Conservation (phyloP, 176 grass and related monocot genomes). For the Melocanna baccifera region DNA sequence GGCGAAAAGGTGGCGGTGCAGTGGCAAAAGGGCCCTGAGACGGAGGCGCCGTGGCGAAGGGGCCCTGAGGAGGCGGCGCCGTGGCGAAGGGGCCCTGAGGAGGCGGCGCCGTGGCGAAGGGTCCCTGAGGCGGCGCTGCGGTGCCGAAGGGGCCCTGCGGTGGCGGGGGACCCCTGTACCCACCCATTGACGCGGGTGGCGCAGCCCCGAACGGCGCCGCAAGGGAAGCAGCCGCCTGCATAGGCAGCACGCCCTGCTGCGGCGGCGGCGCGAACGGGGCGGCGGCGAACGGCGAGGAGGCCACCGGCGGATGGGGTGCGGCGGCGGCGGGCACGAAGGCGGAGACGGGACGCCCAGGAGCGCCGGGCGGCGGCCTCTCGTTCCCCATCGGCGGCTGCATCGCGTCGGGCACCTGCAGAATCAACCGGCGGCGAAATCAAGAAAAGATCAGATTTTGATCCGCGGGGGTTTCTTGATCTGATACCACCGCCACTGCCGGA, state of each 20-base stretch:
- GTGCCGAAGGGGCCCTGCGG: slow-evolving; percentile 26
- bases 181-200: slow-evolving; percentile 27
- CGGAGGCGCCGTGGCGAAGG: neutral
- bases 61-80: neutral
- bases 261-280: neutral
- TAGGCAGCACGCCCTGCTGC: neutral
- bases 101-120: neutral
- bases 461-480: slow-evolving; percentile 29
- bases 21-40: slow-evolving; percentile 15
- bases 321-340: slow-evolving; percentile 36
- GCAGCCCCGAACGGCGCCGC: slow-evolving; percentile 10
- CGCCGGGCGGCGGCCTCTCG: slow-evolving; percentile 21
- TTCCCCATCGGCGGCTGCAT: slow-evolving; percentile 61
- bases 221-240: neutral
- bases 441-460: slow-evolving; percentile 33
- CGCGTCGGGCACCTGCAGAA: slow-evolving; percentile 28
- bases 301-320: slow-evolving; percentile 2
- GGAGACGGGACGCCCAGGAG: slow-evolving; percentile 38
- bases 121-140: neutral
- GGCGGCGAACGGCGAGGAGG: slow-evolving; percentile 18
- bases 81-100: neutral
- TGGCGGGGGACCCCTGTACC: slow-evolving; percentile 32
- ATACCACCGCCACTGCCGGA: slow-evolving; percentile 30
- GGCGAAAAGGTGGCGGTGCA: slow-evolving; percentile 31
- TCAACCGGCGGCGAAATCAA: neutral